phyloP scores from a whole-genome alignment of 163 green algal genomes.

The Chloromonas sp. region DNA sequence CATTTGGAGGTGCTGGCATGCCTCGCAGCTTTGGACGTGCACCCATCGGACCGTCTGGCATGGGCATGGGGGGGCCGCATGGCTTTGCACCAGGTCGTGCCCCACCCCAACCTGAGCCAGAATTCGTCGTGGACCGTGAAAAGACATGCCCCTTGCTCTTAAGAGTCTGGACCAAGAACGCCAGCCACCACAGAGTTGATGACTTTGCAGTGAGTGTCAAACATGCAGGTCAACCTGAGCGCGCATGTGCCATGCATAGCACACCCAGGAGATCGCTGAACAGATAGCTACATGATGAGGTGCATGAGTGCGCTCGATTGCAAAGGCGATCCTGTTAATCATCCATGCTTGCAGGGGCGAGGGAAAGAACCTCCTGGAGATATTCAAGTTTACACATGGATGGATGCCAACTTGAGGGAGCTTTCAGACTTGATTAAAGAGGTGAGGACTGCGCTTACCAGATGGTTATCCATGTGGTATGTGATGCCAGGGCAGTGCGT shows the following conservation, averaged over 20 bases:
- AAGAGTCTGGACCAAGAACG: constrained; percentile 48
- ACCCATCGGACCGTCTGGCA: not conserved
- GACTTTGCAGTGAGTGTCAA: constrained; percentile 43
- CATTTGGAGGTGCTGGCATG: not conserved
- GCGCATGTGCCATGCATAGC: no score
- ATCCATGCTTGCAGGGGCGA: not conserved
- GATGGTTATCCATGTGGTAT: constrained; percentile 3
- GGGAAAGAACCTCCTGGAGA: constrained; percentile 12
- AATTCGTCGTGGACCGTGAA: constrained; percentile 41
- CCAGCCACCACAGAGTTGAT: constrained; percentile 51
- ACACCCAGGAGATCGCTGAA: no score
- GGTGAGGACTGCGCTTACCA: constrained; percentile 9
- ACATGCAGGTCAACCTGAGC: no score
- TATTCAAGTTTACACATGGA: constrained; percentile 61
- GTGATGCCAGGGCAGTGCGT: no score
- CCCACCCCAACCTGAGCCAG: not conserved
- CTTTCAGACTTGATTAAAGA: constrained; percentile 55
- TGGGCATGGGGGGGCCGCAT: not conserved
- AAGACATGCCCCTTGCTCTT: constrained; percentile 61
- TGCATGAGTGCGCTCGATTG: no score
- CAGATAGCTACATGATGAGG: no score
- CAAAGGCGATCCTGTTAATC: no score
- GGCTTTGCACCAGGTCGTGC: not conserved
- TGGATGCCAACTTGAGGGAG: constrained; percentile 60
- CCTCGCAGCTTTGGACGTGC: not conserved